Evolutionary conservation across 768 basidiomycete species (phyloP).

Genomic region (Xerocomellus dryophilus): DNA sequence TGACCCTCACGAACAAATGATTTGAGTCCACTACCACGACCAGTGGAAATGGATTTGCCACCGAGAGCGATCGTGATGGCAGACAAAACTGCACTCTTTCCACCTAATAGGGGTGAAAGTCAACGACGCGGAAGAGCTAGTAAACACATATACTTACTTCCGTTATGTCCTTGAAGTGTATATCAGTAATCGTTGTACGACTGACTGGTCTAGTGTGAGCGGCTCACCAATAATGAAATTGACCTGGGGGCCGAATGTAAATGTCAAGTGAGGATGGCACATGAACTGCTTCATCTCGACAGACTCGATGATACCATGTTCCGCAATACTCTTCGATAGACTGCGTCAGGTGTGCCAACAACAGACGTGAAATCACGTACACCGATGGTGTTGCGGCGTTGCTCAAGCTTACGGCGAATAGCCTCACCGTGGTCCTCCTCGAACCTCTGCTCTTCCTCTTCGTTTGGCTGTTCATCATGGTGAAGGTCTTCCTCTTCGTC

Average conservation of each 20-base stretch:
- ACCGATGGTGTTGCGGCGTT: slow-evolving; percentile 38
- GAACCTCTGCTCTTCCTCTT: slow-evolving; percentile 63
- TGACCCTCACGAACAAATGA: slow-evolving; percentile 85
- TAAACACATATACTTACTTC: slow-evolving; percentile 58
- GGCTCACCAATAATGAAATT: slow-evolving; percentile 93
- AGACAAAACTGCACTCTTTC: slow-evolving; percentile 91
- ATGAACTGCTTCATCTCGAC: slow-evolving; percentile 93
- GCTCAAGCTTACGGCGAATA: slow-evolving; percentile 54
- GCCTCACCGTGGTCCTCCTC: slow-evolving; percentile 58
- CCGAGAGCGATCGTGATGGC: slow-evolving; percentile 92
- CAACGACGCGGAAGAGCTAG: not conserved
- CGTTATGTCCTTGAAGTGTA: slow-evolving; percentile 69
- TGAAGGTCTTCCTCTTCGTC: slow-evolving; percentile 35
- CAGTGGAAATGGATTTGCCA: slow-evolving; percentile 88
- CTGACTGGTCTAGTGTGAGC: not conserved
- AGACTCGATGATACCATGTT: slow-evolving; percentile 83
- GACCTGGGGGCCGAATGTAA: slow-evolving; percentile 88
- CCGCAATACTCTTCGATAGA: slow-evolving; percentile 62
- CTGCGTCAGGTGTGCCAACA: not conserved
- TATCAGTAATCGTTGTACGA: slow-evolving; percentile 1
- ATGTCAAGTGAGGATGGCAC: slow-evolving; percentile 85
- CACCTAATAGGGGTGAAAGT: slow-evolving; percentile 52
- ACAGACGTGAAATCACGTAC: slow-evolving; percentile 45
- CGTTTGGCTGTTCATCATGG: slow-evolving; percentile 37
- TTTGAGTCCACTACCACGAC: slow-evolving; percentile 81